Base-by-base conservation (phyloP, 768 basidiomycete genomes). In the Amanita phalloides region DNA sequence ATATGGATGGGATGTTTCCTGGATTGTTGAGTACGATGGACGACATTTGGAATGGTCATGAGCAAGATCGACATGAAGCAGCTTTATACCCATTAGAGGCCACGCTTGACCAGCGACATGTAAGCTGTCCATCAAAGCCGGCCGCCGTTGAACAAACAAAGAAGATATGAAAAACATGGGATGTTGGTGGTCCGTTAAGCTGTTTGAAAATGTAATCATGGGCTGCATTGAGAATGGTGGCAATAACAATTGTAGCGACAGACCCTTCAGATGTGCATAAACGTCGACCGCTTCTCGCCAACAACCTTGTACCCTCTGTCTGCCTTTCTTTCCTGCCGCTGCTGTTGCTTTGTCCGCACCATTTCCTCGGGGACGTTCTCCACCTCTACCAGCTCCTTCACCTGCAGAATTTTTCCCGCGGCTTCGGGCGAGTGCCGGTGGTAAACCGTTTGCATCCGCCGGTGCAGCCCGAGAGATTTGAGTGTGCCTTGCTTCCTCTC, bases 361-460 rank as follows among this genome's bases (percentile, higher is more conserved):
- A 75, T 69, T 32, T 74, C 71, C 23, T 71, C 70, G 0, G 84
- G 78, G 13, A 96, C 91, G 62, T 94, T 95, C 64, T 83, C 76
- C 39, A 97, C 92, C 61, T 86, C 77, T 8, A 96, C 79, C 41
- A 97, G 71, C 68, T 97, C 93, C 73, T 96, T 97, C 52, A 96
- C 81, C 21, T 68, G 68, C 45, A 97, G 71, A 46, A 96, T 92
- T 66, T 89, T 88, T 11, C 94, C 93, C 0, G 90, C 92, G 3
- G 78, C 74, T 52, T 84, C 82, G 0, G 83, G 81, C 0, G 76
- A 74, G 60, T 87, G 85, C 3, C 75, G 73, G 58, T 88, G 85
- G 61, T 88, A 90, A 30, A 94, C 90, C 0, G 85, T 91, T 64
- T 91, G 86, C 70, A 86, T 78, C 36, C 91, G 79, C 53, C 85